phyloP scores from a whole-genome alignment of 768 basidiomycete genomes.

The Serpula lacrymans region DNA sequence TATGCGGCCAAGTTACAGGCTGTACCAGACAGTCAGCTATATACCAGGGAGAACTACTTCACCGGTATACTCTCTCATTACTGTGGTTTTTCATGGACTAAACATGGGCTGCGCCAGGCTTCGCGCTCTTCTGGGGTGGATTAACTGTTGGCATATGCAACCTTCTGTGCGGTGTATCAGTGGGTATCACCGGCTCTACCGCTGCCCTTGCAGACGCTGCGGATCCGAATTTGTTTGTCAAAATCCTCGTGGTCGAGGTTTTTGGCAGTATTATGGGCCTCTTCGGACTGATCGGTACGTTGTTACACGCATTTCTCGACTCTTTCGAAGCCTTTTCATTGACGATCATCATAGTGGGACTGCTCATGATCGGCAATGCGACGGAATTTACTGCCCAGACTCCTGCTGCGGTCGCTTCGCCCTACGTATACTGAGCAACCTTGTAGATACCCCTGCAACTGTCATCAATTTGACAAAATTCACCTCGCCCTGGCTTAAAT shows the following conservation, averaged over 20 bases:
- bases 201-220: slow-evolving; percentile 95
- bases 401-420: slow-evolving; percentile 32
- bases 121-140: slow-evolving; percentile 95
- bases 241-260: slow-evolving; percentile 94
- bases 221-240: slow-evolving; percentile 92
- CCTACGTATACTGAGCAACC: slow-evolving; percentile 26
- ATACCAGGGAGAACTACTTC: slow-evolving; percentile 87
- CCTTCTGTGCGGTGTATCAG: slow-evolving; percentile 89
- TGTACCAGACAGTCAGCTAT: slow-evolving; percentile 64
- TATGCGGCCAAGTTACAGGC: slow-evolving; percentile 77
- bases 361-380: slow-evolving; percentile 75
- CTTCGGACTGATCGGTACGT: slow-evolving; percentile 89
- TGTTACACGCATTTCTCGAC: background rate
- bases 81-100: background rate
- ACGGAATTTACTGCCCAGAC: slow-evolving; percentile 45
- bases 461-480: too few relatives aligned
- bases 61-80: slow-evolving; percentile 52
- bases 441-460: slow-evolving; percentile 1
- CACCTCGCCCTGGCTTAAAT: too few relatives aligned
- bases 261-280: slow-evolving; percentile 89
- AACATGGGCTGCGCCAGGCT: slow-evolving; percentile 46
- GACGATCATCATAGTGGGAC: slow-evolving; percentile 56
- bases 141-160: slow-evolving; percentile 93
- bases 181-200: slow-evolving; percentile 93
- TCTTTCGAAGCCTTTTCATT: slow-evolving; percentile 2